Base-by-base conservation (phyloP, 345 rosid species). In the Salix brachista region DNA sequence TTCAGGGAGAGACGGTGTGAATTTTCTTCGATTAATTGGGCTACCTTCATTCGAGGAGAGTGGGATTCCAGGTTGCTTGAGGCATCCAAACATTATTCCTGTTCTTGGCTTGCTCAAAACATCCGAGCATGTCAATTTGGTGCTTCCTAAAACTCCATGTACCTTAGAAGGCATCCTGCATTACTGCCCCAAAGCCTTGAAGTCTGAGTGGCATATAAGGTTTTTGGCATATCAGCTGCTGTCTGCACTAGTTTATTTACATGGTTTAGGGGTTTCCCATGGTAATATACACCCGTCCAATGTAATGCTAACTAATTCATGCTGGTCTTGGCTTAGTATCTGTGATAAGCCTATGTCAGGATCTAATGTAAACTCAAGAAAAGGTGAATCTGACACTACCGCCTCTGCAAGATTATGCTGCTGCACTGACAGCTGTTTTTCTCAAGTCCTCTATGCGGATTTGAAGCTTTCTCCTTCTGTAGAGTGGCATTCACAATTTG, bases 61-160 rank as follows among this genome's bases (percentile, higher is more conserved):
- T 64, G 74, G 79, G 72, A 48, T 84, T 76, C 88, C 91, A 64
- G 89, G 79, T 71, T 83, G 87, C 83, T 80, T 91, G 71, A 90
- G 98, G 86, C 98, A 94, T 83, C 98, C 98, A 25, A 94, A 92
- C 76, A 76, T 92, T 73, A 83, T 83, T 50, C 97, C 98, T 46
- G 67, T 91, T 50, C 79, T 94, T 73, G 96, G 97, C 32, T 71
- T 90, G 82, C 79, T 92, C 37, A 85, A 83, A 66, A 78, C 92
- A 67, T 74, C 88, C 65, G 83, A 73, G 66, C 72, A 79, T 86
- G 77, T 88, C 54, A 85, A 85, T 76, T 83, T 86, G 56, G 85
- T 94, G 84, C 87, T 91, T 78, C 97, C 93, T 19, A 92, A 86
- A 81, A 70, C 91, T 82, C 93, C 93, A 4, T 86, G 80, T 81